Evolutionary conservation across 176 grass and related monocot genomes (phyloP).

Genomic region (Avena atlantica): DNA sequence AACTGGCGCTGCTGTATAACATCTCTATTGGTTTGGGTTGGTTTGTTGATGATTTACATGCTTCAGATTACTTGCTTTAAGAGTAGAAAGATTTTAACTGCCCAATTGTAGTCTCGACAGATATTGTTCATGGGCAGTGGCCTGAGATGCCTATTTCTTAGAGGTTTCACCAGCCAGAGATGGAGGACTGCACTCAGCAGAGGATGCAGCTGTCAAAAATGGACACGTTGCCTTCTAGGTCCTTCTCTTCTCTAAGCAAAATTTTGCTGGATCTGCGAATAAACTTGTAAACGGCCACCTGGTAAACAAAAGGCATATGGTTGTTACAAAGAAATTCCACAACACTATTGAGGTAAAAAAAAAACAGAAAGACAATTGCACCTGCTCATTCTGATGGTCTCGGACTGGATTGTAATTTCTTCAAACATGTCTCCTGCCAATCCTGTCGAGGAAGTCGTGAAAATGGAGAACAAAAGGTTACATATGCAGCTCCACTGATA

Average conservation of each 20-base stretch:
- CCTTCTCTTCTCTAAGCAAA: slow-evolving; percentile 43
- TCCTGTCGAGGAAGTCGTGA: slow-evolving; percentile 48
- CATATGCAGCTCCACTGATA: slow-evolving; percentile 13
- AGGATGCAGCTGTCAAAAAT: slow-evolving; percentile 18
- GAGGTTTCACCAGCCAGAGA: slow-evolving; percentile 34
- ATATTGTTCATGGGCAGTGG: slow-evolving; percentile 41
- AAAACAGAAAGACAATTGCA: slow-evolving; percentile 28
- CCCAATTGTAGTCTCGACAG: neutral
- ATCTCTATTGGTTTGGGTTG: neutral
- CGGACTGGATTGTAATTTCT: slow-evolving; percentile 59
- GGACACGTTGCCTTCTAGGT: slow-evolving; percentile 27
- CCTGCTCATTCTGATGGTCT: slow-evolving; percentile 64
- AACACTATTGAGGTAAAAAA: neutral
- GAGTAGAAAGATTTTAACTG: slow-evolving; percentile 7
- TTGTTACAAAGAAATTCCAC: slow-evolving; percentile 16
- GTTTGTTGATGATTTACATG: slow-evolving; percentile 9
- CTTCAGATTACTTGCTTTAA: slow-evolving; percentile 21
- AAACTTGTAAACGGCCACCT: slow-evolving; percentile 58
- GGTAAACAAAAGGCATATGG: slow-evolving; percentile 35
- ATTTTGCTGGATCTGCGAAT: slow-evolving; percentile 64
- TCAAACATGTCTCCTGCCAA: slow-evolving; percentile 59
- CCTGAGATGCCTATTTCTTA: slow-evolving; percentile 19
- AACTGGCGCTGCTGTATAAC: slow-evolving; percentile 8
- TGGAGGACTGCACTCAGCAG: slow-evolving; percentile 23
- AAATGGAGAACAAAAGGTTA: slow-evolving; percentile 2